A percentile compares a stretch with the other conserved stretches of the same genome.
Conservation (phyloP, 352 stramenopile genomes). For the Pythium monospermum region DNA sequence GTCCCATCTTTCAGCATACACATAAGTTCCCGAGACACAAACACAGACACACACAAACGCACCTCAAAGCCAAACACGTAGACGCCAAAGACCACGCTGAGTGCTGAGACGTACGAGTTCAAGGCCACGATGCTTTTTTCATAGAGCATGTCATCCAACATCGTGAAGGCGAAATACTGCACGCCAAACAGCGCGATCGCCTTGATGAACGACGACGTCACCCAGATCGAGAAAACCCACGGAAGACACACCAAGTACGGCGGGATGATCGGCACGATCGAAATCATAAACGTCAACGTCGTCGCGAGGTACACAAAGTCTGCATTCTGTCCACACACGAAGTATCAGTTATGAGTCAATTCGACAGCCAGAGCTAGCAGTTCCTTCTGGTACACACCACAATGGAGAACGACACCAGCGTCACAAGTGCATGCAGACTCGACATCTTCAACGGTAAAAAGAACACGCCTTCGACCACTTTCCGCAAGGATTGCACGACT, state of each 20-base stretch:
- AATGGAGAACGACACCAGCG: conserved; percentile 80
- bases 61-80: conserved; percentile 88
- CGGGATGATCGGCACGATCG: conserved; percentile 84
- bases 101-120: conserved; percentile 82
- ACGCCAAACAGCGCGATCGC: conserved; percentile 72
- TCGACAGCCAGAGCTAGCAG: not conserved
- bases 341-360: not conserved
- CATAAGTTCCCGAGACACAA: too few relatives aligned
- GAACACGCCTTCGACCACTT: conserved; percentile 84
- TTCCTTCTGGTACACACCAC: conserved; percentile 39
- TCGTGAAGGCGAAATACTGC: conserved; percentile 81
- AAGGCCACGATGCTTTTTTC: conserved; percentile 83
- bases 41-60: too few relatives aligned
- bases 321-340: conserved; percentile 51
- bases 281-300: conserved; percentile 85
- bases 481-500: conserved; percentile 63
- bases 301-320: conserved; percentile 86
- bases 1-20: too few relatives aligned
- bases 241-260: conserved; percentile 82
- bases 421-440: conserved; percentile 84
- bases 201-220: conserved; percentile 79
- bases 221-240: conserved; percentile 74
- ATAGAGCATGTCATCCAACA: conserved; percentile 86
- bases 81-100: conserved; percentile 83
- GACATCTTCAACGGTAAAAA: conserved; percentile 87